These are phyloP conservation scores for Kluyveromyces aestuarii DNA, from an alignment of 805 yeast species.

Conservation along the genomic window DNA sequence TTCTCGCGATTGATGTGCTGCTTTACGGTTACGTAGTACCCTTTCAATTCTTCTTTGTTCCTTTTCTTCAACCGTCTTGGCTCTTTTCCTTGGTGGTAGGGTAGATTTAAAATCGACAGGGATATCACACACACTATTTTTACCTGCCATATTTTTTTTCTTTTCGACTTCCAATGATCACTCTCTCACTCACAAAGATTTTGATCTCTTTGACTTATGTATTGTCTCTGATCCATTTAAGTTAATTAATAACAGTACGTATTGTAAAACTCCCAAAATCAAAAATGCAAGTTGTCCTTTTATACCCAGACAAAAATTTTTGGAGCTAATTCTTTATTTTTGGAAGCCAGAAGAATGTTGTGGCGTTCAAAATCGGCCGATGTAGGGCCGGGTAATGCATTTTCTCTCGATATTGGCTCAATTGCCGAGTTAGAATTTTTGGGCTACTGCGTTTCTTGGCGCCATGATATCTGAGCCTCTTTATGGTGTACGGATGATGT, in stretches of 20 bases:
- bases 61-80: slow-evolving; percentile 92
- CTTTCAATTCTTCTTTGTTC: slow-evolving; percentile 94
- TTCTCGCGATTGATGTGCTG: slow-evolving; percentile 96
- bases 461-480: too few relatives aligned
- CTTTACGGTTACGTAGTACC: slow-evolving; percentile 86
- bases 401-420: too few relatives aligned
- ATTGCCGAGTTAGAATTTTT: too few relatives aligned
- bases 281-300: not conserved
- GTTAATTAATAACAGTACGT: not conserved
- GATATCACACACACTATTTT: slow-evolving; percentile 16
- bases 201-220: not conserved
- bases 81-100: slow-evolving; percentile 92
- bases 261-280: too few relatives aligned
- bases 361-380: not conserved
- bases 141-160: not conserved
- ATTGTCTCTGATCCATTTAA: not conserved
- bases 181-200: not conserved
- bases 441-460: too few relatives aligned
- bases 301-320: not conserved
- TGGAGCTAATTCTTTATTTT: too few relatives aligned
- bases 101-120: slow-evolving; percentile 37
- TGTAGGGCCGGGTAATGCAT: not conserved
- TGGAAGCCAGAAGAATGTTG: not conserved
- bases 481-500: too few relatives aligned
- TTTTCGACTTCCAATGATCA: not conserved